Base-by-base conservation (phyloP, 148 eudicot species). In the Diospyros kaki region DNA sequence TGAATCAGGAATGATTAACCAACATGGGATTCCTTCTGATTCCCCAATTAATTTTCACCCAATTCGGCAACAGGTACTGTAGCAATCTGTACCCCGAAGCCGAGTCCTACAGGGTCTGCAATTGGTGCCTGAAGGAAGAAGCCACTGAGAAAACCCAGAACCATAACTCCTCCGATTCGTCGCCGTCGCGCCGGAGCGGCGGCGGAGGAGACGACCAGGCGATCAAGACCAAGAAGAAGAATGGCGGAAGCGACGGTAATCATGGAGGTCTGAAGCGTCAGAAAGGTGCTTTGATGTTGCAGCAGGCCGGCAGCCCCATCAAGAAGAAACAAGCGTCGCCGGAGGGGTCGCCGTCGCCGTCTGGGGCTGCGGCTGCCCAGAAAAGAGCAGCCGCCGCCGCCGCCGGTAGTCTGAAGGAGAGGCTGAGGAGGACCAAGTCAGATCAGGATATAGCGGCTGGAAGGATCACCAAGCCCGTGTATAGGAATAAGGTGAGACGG, bases 61-160 rank as follows among this genome's bases (percentile, higher is more conserved):
- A 50, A 62, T 13, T 72, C 48, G 64, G n/a, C 28, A 28, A 28
- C 83, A 91, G 97, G 83, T 91, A 91, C 76, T 91, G 97, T 76
- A 91, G 97, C 89, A 87, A 88, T 78, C 55, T 80, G 68, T 91
- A 89, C 79, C 97, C 97, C 46, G 83, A 83, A 73, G 92, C 94
- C 2, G 92, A 89, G 41, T 69, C 90, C 28, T 88, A 89, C 52
- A 69, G 84, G 69, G 82, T 85, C n/a, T 91, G 97, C 88, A 89
- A 91, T 75, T 91, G 97, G 97, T 91, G 97, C 66, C 75, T 91
- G 69, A 81, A 78, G 68, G 83, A 80, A 52, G 84, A 79, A 46
- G 65, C 82, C 4, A 81, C 41, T 1, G 64, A 80, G 18, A 68
- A 70, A 58, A 45, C 81, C 46, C 76, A 75, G 44, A 42, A 56